These are phyloP conservation scores for Saccharomycopsis selenospora DNA, from an alignment of 805 yeast species.

Conservation along the genomic window DNA sequence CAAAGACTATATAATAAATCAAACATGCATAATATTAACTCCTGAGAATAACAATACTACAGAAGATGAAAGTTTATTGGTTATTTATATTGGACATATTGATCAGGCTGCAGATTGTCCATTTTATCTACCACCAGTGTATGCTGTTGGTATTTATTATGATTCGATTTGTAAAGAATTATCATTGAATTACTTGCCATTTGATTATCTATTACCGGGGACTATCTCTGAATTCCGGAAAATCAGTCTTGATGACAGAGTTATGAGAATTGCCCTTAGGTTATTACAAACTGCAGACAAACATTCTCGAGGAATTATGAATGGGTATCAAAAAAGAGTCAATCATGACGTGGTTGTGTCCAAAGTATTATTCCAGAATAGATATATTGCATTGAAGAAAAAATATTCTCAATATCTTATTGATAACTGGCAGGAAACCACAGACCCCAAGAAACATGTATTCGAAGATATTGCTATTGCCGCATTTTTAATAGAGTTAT, in stretches of 20 bases:
- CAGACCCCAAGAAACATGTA: conserved; percentile 93
- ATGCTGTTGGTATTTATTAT: conserved; percentile 65
- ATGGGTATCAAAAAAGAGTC: conserved; percentile 83
- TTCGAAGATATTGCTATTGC: conserved; percentile 96
- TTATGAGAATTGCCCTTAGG: conserved; percentile 75
- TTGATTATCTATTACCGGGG: conserved; percentile 29
- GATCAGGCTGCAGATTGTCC: conserved; percentile 55
- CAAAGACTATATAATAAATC: conserved; percentile 76
- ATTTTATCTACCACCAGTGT: conserved; percentile 81
- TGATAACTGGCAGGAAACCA: conserved; percentile 83
- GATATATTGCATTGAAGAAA: conserved; percentile 73
- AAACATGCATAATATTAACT: conserved; percentile 60
- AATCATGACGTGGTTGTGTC: conserved; percentile 82
- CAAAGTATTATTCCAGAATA: conserved; percentile 73
- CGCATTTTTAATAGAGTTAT: conserved; percentile 81
- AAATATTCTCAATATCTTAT: conserved; percentile 71
- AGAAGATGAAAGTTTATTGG: conserved; percentile 38
- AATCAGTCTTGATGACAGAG: conserved; percentile 47
- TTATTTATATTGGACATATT: conserved; percentile 77
- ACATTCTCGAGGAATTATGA: conserved; percentile 76
- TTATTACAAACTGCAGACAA: conserved; percentile 71
- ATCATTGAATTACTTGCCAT: conserved; percentile 74
- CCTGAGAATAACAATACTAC: conserved; percentile 21
- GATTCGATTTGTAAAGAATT: conserved; percentile 33
- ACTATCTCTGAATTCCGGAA: conserved; percentile 25